Evolutionary conservation across 768 basidiomycete genomes (phyloP).

Genomic region (Leccinellum luteum): DNA sequence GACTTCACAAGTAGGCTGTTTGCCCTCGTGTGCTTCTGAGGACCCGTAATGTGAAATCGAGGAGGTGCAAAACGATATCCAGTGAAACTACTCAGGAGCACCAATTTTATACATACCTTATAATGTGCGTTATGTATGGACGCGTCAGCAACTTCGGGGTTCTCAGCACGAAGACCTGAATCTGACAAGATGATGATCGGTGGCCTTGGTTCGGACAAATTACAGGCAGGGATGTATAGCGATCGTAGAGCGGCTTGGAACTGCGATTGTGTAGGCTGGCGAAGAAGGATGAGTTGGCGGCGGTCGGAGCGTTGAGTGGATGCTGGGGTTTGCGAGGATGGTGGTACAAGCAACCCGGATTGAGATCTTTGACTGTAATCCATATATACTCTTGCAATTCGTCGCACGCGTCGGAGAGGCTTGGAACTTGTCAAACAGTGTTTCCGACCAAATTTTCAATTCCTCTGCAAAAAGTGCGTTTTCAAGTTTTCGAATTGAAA

Average conservation of each 20-base stretch:
- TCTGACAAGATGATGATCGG: constrained; percentile 86
- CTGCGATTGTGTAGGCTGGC: constrained; percentile 58
- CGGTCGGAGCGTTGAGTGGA: constrained; percentile 16
- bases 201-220: constrained; percentile 24
- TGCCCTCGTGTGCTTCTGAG: too few species aligned
- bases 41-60: too few species aligned
- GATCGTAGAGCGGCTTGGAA: constrained; percentile 71
- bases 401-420: constrained; percentile 71
- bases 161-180: constrained; percentile 72
- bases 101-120: constrained; percentile 47
- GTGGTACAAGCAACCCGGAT: too few species aligned
- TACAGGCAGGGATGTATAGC: constrained; percentile 39
- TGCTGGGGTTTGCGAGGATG: constrained; percentile 2
- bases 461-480: constrained; percentile 10
- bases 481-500: not conserved
- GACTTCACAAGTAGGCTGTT: too few species aligned
- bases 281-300: constrained; percentile 71
- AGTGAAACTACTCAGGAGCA: not conserved
- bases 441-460: constrained; percentile 13
- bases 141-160: constrained; percentile 57
- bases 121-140: constrained; percentile 74
- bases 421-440: constrained; percentile 65
- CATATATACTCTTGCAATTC: constrained; percentile 55
- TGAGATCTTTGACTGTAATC: constrained; percentile 7
- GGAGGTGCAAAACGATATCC: constrained; percentile 32